Evolutionary conservation across 2,329 filamentous ascomycete species (phyloP).

Genomic region (Rosellinia necatrix): DNA sequence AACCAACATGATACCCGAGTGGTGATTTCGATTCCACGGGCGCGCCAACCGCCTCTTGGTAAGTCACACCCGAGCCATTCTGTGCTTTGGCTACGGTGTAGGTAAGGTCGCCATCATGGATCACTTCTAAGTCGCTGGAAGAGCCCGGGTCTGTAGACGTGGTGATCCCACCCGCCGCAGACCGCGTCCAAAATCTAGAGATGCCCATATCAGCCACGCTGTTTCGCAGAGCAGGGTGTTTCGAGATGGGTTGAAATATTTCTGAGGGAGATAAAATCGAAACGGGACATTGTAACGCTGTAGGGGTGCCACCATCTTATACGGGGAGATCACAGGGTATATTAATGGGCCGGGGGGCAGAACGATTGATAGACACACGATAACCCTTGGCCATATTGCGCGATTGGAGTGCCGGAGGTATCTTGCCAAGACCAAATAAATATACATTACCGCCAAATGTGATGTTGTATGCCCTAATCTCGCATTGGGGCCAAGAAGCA

Average conservation of each 20-base stretch:
- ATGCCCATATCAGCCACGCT: conserved; percentile 29
- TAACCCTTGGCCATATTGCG: conserved; percentile 11
- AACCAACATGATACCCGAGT: conserved; percentile 62
- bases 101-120: conserved; percentile 37
- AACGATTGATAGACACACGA: conserved; percentile 7
- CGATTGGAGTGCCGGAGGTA: conserved; percentile 10
- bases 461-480: conserved; percentile 4
- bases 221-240: neutral
- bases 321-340: neutral
- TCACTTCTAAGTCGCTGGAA: conserved; percentile 32
- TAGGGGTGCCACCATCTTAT: conserved; percentile 15
- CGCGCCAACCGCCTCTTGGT: conserved; percentile 65
- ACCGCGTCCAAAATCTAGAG: conserved; percentile 29
- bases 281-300: neutral
- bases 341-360: neutral
- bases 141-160: conserved; percentile 8
- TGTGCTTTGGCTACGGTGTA: conserved; percentile 36
- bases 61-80: conserved; percentile 54
- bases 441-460: conserved; percentile 14
- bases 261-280: neutral
- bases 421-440: conserved; percentile 2
- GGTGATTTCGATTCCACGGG: conserved; percentile 64
- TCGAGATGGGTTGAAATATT: neutral
- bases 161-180: conserved; percentile 16
- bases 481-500: conserved; percentile 23